Evolutionary conservation across 768 basidiomycete genomes (phyloP).

Genomic region (Paxillus involutus): DNA sequence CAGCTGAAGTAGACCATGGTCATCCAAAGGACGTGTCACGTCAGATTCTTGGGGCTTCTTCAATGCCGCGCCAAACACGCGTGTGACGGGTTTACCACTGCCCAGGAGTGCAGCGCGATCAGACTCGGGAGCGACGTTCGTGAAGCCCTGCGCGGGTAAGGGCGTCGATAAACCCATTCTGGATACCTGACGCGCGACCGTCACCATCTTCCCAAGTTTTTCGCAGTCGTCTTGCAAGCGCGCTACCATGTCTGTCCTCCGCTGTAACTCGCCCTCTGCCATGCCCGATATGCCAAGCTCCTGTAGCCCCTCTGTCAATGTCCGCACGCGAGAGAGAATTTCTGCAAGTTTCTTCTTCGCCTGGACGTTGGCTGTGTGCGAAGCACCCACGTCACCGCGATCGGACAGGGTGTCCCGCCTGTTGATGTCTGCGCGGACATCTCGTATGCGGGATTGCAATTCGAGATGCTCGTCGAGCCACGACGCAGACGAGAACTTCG

Average conservation of each 20-base stretch:
- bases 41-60: slow-evolving; percentile 74
- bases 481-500: slow-evolving; percentile 68
- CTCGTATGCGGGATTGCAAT: slow-evolving; percentile 72
- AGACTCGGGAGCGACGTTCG: slow-evolving; percentile 44
- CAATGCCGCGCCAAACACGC: slow-evolving; percentile 74
- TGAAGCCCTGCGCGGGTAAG: slow-evolving; percentile 29
- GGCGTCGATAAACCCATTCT: slow-evolving; percentile 31
- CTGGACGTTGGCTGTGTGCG: slow-evolving; percentile 78
- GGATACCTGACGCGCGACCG: slow-evolving; percentile 61
- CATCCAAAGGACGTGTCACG: slow-evolving; percentile 83
- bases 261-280: slow-evolving; percentile 88
- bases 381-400: slow-evolving; percentile 66
- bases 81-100: slow-evolving; percentile 49
- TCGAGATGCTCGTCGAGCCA: slow-evolving; percentile 92
- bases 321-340: slow-evolving; percentile 70
- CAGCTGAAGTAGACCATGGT: slow-evolving; percentile 73
- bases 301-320: slow-evolving; percentile 66
- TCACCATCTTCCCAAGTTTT: slow-evolving; percentile 83
- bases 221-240: slow-evolving; percentile 89
- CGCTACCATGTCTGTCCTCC: slow-evolving; percentile 87
- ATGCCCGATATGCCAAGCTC: slow-evolving; percentile 68
- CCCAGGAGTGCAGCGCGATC: slow-evolving; percentile 71
- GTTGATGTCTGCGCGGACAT: slow-evolving; percentile 83
- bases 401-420: slow-evolving; percentile 83
- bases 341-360: slow-evolving; percentile 86